Base-by-base conservation (phyloP, 176 grass and related monocot genomes). In the Leersia perrieri region DNA sequence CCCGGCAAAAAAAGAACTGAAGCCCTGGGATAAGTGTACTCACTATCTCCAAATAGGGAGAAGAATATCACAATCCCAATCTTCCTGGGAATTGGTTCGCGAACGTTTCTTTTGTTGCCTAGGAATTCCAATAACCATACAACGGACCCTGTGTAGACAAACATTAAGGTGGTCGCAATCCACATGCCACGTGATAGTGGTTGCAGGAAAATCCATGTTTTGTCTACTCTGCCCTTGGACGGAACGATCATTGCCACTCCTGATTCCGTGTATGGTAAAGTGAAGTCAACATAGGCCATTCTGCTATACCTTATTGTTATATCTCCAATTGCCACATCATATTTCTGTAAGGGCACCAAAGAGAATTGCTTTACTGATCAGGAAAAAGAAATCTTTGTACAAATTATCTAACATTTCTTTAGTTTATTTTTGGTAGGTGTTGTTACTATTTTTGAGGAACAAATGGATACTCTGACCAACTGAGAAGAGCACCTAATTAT, bases 171-270 rank as follows among this genome's bases (percentile, higher is more conserved):
- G 81, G 71, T 85, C 7, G 9, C 73, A 18, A 91, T 63, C 80
- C 89, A 91, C 40, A 91, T 31, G 5, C 42, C 75, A 25, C 13
- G 2, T 5, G 25, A 44, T 42, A 91, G 53, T 63, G 91, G 91
- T 31, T 79, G 70, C 15, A 75, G 31, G 68, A 94, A 83, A 76
- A 90, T 45, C 66, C 84, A 90, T 16, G 35, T 45, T 11, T 75
- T 86, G 18, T 79, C 78, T 25, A 15, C n/a, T 7, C 49, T 58
- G 36, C 76, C 20, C 42, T 53, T 80, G 31, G 76, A 7, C 12
- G 62, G 82, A n/a, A 90, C 91, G 26, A 94, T n/a, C 88, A 94
- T 90, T 1, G 78, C 73, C 53, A 90, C 38, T 63, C 82, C 82
- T 2, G 82, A 71, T 30, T 87, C 85, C 9, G 87, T 88, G 78